These are phyloP conservation scores for Lignosus rhinocerotis DNA, from an alignment of 1,284 basidiomycete species.

Conservation along the genomic window DNA sequence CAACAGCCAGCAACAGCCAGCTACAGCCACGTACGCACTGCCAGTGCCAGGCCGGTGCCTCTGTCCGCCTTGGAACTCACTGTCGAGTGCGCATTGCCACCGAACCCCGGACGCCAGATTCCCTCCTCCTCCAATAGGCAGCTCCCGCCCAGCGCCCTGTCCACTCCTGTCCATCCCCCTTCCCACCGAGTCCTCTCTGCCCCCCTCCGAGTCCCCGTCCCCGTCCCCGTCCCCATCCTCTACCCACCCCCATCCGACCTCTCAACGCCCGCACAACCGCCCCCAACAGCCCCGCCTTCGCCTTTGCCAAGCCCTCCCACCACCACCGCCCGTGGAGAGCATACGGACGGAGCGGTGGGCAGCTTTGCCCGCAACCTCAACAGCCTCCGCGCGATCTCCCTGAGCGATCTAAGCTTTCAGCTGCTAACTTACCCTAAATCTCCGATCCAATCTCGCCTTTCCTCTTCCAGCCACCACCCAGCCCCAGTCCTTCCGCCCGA, in stretches of 20 bases:
- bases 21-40: constrained; percentile 9
- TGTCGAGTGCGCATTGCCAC: constrained; percentile 21
- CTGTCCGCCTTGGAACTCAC: too few species aligned
- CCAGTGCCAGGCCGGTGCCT: constrained; percentile 6
- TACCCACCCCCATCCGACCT: too few species aligned
- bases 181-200: background rate
- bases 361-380: background rate
- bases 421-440: constrained; percentile 12
- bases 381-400: constrained; percentile 13
- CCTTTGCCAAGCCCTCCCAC: background rate
- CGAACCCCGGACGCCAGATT: constrained; percentile 6
- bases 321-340: background rate
- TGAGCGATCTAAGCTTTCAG: constrained; percentile 12
- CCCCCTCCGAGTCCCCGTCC: background rate
- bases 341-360: background rate
- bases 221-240: background rate
- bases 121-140: background rate
- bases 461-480: constrained; percentile 7
- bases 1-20: too few species aligned
- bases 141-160: background rate
- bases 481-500: background rate
- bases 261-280: background rate
- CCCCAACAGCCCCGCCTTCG: background rate
- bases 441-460: constrained; percentile 18
- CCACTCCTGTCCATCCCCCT: background rate